Conservation (phyloP, 129 eudicot genomes). For the Flaveria ramosissima region DNA sequence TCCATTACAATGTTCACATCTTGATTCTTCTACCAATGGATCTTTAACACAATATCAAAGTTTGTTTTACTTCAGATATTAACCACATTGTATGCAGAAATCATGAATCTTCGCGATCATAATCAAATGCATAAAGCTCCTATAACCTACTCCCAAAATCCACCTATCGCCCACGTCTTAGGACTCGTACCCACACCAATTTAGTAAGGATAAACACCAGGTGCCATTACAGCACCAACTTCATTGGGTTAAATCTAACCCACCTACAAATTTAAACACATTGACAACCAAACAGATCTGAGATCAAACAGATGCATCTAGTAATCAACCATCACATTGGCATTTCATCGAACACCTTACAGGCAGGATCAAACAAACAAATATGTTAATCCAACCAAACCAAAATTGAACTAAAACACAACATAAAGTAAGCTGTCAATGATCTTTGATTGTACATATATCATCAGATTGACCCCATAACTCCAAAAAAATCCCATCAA, state of each 20-base stretch:
- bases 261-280: background rate
- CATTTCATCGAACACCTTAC: constrained; percentile 19
- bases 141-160: no score
- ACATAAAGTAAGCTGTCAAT: no score
- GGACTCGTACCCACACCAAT: no score
- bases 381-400: background rate
- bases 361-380: constrained; percentile 9
- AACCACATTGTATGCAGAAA: no score
- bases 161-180: no score
- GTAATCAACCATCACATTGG: background rate
- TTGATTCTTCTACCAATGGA: background rate
- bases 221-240: background rate
- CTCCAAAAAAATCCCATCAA: no score
- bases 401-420: background rate
- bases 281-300: background rate
- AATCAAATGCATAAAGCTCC: no score
- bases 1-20: background rate
- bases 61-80: background rate
- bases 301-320: background rate
- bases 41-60: background rate
- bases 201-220: no score
- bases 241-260: background rate
- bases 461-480: no score
- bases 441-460: no score
- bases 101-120: no score